Conservation (phyloP, 768 basidiomycete species). For the Termitomyces sp. region DNA sequence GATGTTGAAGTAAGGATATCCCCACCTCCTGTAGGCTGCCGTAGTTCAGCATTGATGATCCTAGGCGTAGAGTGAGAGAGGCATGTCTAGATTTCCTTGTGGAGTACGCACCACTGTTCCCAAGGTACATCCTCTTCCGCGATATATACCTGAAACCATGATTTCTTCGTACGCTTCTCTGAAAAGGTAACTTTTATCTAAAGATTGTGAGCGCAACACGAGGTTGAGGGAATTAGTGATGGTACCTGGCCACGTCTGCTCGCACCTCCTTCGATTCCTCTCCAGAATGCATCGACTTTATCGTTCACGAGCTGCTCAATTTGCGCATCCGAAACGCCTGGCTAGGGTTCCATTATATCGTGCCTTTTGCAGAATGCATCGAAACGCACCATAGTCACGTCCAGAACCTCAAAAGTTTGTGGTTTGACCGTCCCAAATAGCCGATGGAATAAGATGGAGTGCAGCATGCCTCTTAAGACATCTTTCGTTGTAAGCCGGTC, state of each 20-base stretch:
- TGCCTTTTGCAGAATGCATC: too few species aligned
- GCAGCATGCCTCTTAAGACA: constrained; percentile 72
- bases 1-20: constrained; percentile 30
- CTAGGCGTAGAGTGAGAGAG: constrained; percentile 29
- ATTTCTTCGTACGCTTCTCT: constrained; percentile 73
- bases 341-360: constrained; percentile 35
- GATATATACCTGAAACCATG: constrained; percentile 70
- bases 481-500: constrained; percentile 73
- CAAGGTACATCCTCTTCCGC: constrained; percentile 83
- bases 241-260: constrained; percentile 69
- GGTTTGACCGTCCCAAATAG: constrained; percentile 80
- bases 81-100: not conserved
- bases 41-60: constrained; percentile 77
- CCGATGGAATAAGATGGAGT: constrained; percentile 80
- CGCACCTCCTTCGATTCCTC: constrained; percentile 59
- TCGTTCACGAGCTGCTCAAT: constrained; percentile 71
- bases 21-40: constrained; percentile 63
- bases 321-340: constrained; percentile 70
- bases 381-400: constrained; percentile 73
- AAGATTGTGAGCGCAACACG: not conserved
- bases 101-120: constrained; percentile 69
- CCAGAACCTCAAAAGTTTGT: constrained; percentile 72
- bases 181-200: constrained; percentile 75
- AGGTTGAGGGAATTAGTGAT: not conserved
- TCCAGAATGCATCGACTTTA: constrained; percentile 79